phyloP scores from a whole-genome alignment of 2,329 filamentous ascomycete species.

The Claviceps paspali region DNA sequence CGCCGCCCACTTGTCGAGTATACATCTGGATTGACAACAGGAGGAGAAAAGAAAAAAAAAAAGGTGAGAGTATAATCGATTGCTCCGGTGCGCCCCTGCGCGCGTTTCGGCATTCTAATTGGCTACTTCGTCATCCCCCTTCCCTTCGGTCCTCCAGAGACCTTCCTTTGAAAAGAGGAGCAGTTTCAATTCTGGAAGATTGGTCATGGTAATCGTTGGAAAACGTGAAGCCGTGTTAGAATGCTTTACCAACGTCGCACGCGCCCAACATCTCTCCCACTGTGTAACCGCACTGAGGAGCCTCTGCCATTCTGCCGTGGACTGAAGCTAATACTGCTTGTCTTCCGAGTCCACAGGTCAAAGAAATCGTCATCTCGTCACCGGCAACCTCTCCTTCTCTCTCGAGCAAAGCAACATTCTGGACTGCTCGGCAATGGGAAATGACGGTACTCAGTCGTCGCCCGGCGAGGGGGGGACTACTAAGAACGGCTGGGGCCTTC shows the following conservation, averaged over 20 bases:
- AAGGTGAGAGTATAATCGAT: not conserved
- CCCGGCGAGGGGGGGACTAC: conserved; percentile 26
- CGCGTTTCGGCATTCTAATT: not conserved
- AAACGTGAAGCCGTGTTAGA: not conserved
- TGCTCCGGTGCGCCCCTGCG: not conserved
- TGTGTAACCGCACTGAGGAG: not conserved
- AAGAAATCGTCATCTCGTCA: not conserved
- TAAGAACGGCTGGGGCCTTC: conserved; percentile 36
- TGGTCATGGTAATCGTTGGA: not conserved
- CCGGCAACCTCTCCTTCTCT: conserved; percentile 5
- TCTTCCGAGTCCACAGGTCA: not conserved
- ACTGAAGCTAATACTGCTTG: not conserved
- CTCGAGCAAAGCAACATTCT: conserved; percentile 17
- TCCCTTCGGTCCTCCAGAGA: not conserved
- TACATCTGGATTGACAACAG: too few relatives aligned
- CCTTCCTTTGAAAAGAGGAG: not conserved
- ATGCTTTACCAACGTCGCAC: not conserved
- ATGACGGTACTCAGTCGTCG: conserved; percentile 25
- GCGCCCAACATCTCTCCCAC: not conserved
- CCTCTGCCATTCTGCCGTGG: not conserved
- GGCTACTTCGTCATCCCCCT: not conserved
- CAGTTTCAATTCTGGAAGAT: not conserved
- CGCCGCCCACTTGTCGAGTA: too few relatives aligned
- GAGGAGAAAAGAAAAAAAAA: too few relatives aligned
- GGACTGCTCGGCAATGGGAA: conserved; percentile 23